phyloP scores from a whole-genome alignment of 495 filamentous ascomycete species.

The Penicillium paradoxum region DNA sequence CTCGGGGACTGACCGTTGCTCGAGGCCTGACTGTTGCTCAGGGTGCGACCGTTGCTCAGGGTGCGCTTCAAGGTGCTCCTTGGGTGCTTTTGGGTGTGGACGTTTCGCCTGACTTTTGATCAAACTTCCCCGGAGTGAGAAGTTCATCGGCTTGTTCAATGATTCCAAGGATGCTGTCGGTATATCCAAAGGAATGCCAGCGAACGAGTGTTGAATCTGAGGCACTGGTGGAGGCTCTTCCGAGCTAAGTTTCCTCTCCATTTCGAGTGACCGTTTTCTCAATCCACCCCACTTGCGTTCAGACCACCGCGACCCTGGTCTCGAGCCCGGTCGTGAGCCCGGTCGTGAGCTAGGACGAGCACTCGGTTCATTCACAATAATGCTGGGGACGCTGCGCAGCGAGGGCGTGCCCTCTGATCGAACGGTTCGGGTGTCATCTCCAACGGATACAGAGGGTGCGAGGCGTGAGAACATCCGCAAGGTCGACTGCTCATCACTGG shows the following conservation, averaged over 20 bases:
- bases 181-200: conserved; percentile 53
- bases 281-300: conserved; percentile 42
- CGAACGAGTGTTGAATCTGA: conserved; percentile 40
- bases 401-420: conserved; percentile 24
- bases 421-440: conserved; percentile 12
- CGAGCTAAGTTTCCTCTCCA: conserved; percentile 26
- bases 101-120: conserved; percentile 27
- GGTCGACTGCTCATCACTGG: conserved; percentile 17
- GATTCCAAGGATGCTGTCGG: conserved; percentile 50
- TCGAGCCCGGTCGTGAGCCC: conserved; percentile 31
- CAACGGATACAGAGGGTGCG: conserved; percentile 6
- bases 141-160: conserved; percentile 50
- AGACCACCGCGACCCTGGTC: conserved; percentile 41
- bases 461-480: conserved; percentile 11
- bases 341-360: conserved; percentile 36
- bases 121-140: conserved; percentile 53
- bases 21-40: too few relatives aligned
- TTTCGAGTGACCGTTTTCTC: conserved; percentile 34
- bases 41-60: too few relatives aligned
- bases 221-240: conserved; percentile 32
- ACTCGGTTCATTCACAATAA: conserved; percentile 35
- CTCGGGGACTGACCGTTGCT: too few relatives aligned
- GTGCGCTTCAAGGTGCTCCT: conserved; percentile 8
- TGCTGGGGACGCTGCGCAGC: conserved; percentile 40
- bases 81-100: conserved; percentile 7